Conservation (phyloP, 164 flowering plant genomes). For the Aristolochia californica region DNA sequence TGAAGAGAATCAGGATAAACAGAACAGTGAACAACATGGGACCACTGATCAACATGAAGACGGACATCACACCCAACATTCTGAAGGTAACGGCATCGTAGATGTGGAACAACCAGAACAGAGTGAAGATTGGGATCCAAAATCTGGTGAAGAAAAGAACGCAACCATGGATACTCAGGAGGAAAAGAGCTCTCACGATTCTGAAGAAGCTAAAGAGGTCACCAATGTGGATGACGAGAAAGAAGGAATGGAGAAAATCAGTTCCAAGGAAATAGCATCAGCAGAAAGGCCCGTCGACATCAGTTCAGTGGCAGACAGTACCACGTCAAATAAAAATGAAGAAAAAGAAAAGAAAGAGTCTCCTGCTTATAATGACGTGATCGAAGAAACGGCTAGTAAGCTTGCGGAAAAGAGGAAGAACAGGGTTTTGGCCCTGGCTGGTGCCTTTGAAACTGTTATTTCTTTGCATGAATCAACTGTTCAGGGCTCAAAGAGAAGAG, state of each 20-base stretch:
- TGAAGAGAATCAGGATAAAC: constrained; percentile 1
- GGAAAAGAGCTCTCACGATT: constrained; percentile 3
- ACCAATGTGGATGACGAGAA: constrained; percentile 5
- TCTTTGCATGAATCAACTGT: constrained; percentile 19
- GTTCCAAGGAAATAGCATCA: constrained; percentile 6
- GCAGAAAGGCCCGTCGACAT: constrained; percentile 1
- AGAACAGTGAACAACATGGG: too few species aligned
- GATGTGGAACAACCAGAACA: background rate
- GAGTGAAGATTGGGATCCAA: background rate
- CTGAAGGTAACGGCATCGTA: background rate
- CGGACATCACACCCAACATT: too few species aligned
- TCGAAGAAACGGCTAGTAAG: constrained; percentile 55
- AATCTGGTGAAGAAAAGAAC: background rate
- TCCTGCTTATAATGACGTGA: constrained; percentile 42
- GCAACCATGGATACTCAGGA: background rate
- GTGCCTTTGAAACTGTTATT: constrained; percentile 63
- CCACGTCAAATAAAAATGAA: constrained; percentile 14
- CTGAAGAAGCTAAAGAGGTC: constrained; percentile 6
- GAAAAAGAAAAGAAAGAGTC: constrained; percentile 27
- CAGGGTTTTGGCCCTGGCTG: constrained; percentile 54
- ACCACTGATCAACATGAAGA: background rate
- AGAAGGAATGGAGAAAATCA: constrained; percentile 8
- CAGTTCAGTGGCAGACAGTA: constrained; percentile 7
- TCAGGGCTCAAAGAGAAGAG: constrained; percentile 1
- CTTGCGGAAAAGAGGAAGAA: constrained; percentile 46